Conservation (phyloP, 2,329 filamentous ascomycete genomes). For the Trichophyton schoenleinii region DNA sequence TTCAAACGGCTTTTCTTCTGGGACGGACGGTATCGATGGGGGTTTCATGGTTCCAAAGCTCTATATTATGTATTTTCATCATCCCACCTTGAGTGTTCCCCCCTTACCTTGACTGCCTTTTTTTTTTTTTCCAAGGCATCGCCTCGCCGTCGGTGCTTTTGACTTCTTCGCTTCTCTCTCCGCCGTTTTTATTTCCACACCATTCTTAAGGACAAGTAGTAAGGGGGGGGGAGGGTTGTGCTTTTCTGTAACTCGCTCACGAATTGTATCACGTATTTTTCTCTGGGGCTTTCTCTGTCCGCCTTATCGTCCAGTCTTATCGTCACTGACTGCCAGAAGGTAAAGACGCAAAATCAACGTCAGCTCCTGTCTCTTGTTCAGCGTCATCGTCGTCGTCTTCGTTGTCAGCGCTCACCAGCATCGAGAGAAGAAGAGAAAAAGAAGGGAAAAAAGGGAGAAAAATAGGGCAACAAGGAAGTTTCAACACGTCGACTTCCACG, state of each 20-base stretch:
- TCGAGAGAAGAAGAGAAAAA: too few relatives aligned
- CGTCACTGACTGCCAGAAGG: background rate
- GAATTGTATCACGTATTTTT: slow-evolving; percentile 1
- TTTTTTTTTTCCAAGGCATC: background rate
- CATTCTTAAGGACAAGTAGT: background rate
- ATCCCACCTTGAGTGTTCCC: slow-evolving; percentile 1
- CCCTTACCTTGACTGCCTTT: background rate
- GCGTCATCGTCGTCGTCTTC: background rate
- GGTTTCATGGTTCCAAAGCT: slow-evolving; percentile 3
- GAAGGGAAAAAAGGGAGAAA: background rate
- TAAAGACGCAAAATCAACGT: background rate
- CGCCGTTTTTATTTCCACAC: too few relatives aligned
- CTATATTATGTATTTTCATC: slow-evolving; percentile 1
- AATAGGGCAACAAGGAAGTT: background rate
- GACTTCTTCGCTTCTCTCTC: background rate
- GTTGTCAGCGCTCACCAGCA: too few relatives aligned
- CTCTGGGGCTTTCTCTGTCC: background rate
- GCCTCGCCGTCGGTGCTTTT: background rate
- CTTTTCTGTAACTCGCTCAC: background rate
- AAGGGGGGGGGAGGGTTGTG: background rate
- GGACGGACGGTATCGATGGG: slow-evolving; percentile 10
- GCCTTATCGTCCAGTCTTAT: background rate
- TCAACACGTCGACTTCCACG: background rate
- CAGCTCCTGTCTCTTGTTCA: background rate
- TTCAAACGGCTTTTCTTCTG: slow-evolving; percentile 2